phyloP scores from a whole-genome alignment of 805 yeast genomes.

The Lachancea dasiensis region DNA sequence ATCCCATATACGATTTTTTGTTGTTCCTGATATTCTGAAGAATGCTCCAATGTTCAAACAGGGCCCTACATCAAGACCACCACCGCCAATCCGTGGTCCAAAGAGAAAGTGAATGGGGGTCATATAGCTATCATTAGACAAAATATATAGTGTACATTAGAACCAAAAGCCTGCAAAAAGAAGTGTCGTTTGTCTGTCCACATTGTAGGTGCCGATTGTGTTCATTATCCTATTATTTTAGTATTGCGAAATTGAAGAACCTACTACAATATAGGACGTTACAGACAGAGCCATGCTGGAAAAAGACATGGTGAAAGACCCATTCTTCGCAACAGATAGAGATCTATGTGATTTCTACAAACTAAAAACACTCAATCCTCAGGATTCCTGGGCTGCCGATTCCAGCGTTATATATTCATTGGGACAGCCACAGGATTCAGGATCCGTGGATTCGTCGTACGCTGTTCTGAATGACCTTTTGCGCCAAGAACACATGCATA shows the following conservation, averaged over 20 bases:
- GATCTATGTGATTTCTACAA: conserved; percentile 38
- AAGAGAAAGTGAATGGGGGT: conserved; percentile 27
- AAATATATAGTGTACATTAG: background rate
- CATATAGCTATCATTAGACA: too few species aligned
- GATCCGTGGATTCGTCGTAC: conserved; percentile 28
- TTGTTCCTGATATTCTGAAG: conserved; percentile 80
- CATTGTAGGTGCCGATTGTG: too few species aligned
- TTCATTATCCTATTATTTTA: too few species aligned
- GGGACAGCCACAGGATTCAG: conserved; percentile 21
- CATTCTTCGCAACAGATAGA: conserved; percentile 22
- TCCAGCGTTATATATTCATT: conserved; percentile 25
- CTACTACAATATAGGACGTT: too few species aligned
- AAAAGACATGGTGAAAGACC: conserved; percentile 4
- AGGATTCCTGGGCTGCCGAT: conserved; percentile 33
- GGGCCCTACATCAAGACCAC: conserved; percentile 50
- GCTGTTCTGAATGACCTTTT: conserved; percentile 30
- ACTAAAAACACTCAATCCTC: conserved; percentile 39
- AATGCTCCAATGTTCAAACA: conserved; percentile 84
- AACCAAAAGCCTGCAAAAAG: too few species aligned
- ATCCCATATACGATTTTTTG: conserved; percentile 75
- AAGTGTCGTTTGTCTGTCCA: too few species aligned
- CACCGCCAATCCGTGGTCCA: conserved; percentile 67
- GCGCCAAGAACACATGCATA: conserved; percentile 22
- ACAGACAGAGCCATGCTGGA: too few species aligned
- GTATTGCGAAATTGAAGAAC: too few species aligned